Conservation (phyloP, 257 asterid genomes). For the Nicotiana paniculata region DNA sequence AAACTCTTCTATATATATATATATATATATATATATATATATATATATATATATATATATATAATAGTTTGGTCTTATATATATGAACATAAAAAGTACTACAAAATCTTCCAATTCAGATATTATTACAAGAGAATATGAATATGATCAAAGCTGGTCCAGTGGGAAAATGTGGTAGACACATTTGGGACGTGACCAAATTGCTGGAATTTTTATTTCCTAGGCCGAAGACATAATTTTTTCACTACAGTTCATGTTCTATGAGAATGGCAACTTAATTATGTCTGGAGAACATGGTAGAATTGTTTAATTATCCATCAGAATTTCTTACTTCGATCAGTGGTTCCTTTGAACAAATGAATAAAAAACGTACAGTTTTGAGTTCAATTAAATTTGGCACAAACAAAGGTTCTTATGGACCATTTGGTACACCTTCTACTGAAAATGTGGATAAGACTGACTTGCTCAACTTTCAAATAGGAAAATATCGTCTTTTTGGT, state of each 20-base stretch:
- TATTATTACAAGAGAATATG: not conserved
- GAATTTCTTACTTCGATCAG: not conserved
- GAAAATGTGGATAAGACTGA: not conserved
- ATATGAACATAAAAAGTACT: no score
- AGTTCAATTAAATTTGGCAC: conserved; percentile 31
- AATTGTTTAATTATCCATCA: not conserved
- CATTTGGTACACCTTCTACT: conserved; percentile 19
- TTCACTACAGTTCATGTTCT: not conserved
- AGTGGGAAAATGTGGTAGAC: not conserved
- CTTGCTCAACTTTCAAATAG: conserved; percentile 20
- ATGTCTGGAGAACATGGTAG: not conserved
- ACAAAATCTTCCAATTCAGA: no score
- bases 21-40: no score
- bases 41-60: no score
- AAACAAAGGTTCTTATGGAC: conserved; percentile 29
- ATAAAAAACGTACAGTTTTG: conserved; percentile 5
- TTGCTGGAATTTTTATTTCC: not conserved
- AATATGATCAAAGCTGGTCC: not conserved
- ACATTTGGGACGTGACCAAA: not conserved
- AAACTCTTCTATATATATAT: no score
- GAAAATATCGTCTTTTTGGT: conserved; percentile 24
- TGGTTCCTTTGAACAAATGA: not conserved
- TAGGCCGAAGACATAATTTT: fast-evolving
- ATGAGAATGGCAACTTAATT: not conserved
- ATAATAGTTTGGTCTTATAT: no score